A percentile compares a stretch with the other conserved stretches of the same genome.
Evolutionary conservation across 495 filamentous ascomycete species (phyloP).

Genomic region (Amphirosellinia nigrospora): DNA sequence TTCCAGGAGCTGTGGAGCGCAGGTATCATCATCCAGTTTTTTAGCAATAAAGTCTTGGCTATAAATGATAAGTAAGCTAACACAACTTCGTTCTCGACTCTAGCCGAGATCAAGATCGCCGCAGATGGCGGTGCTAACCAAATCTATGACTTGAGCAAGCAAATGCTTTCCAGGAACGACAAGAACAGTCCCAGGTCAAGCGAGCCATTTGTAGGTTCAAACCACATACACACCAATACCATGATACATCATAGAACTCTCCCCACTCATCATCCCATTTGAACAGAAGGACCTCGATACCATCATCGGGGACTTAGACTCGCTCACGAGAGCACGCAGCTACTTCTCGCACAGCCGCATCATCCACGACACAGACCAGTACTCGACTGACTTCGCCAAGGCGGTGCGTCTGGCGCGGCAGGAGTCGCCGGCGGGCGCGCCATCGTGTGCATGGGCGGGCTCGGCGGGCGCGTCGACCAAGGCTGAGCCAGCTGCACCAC

Average conservation of each 20-base stretch:
- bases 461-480: slow-evolving; percentile 91
- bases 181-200: not conserved
- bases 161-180: not conserved
- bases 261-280: not conserved
- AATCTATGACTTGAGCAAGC: slow-evolving; percentile 63
- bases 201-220: slow-evolving; percentile 28
- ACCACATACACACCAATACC: not conserved
- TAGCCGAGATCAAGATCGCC: slow-evolving; percentile 68
- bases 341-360: slow-evolving; percentile 67
- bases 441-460: slow-evolving; percentile 77
- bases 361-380: slow-evolving; percentile 73
- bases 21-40: slow-evolving; percentile 49
- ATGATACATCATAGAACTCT: too few relatives aligned
- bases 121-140: slow-evolving; percentile 93
- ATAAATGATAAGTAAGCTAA: slow-evolving; percentile 19
- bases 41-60: not conserved
- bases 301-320: slow-evolving; percentile 92
- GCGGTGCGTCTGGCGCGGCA: slow-evolving; percentile 60
- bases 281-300: slow-evolving; percentile 61
- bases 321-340: slow-evolving; percentile 62
- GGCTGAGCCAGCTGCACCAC: slow-evolving; percentile 83
- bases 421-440: slow-evolving; percentile 41
- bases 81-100: not conserved
- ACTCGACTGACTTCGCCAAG: slow-evolving; percentile 76
- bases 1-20: slow-evolving; percentile 61